Evolutionary conservation across 257 asterid species (phyloP), one percentile per base, ranked within the genome.

Genomic region (Solanum tarijense): DNA sequence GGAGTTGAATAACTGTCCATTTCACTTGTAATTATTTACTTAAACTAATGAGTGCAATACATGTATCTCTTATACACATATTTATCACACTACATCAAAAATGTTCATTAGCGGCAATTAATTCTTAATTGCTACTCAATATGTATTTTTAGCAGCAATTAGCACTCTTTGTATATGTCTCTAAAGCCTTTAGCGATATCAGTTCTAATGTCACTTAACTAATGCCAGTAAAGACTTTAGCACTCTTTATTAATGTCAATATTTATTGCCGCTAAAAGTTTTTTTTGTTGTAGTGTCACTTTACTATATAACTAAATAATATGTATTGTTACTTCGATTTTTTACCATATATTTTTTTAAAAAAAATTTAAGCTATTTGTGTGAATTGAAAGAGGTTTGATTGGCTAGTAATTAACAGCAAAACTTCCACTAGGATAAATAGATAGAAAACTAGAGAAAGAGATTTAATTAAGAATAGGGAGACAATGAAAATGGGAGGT

Each of bases 401-500:
- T 74, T 74, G 52, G 32, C 31, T 74, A 14, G 52, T 36, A 74
- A 36, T 74, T 36, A 74, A 74, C 10, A 74, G 14, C 14, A 36
- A 36, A 74, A 74, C 48, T 36, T 75, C 55, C 83, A 36, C 55
- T 35, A 23, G 31, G 83, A 74, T 11, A 74, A 74, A 74, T 36
- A 20, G 65, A 21, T 27, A 36, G 12, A 60, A 36, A 36, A 36
- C 23, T 36, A 75, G 83, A 75, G 83, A 31, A 71, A 83, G 55
- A 76, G 73, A 36, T 58, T 58, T 58, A 58, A 58, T 72, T 41
- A 69, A 32, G 65, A 83, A 69, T 60, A 41, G 20, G 91, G 87
- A 76, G 91, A 82, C 81, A 88, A 78, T 29, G 89, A 83, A 75
- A 48, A 88, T 83, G 72, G 71, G 89, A 89, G 91, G 90, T 89